These are phyloP conservation scores for Camillea tinctor DNA, from an alignment of 2,329 filamentous ascomycete genomes.

Conservation along the genomic window DNA sequence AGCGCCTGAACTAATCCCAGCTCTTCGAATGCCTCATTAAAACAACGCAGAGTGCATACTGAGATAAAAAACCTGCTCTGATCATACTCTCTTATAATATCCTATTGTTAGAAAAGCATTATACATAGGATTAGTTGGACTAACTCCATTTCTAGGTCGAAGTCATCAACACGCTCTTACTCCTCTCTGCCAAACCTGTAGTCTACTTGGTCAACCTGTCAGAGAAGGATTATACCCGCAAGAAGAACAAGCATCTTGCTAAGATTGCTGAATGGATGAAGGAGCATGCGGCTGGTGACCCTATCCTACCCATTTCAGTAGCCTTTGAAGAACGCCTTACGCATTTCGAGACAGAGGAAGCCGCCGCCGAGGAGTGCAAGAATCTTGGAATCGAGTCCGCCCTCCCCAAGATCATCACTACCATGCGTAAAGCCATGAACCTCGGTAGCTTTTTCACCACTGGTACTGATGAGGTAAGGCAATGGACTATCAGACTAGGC, in stretches of 20 bases:
- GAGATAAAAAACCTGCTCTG: slow-evolving; percentile 82
- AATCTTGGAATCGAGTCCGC: slow-evolving; percentile 81
- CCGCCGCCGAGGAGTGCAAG: slow-evolving; percentile 83
- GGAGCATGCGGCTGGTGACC: slow-evolving; percentile 80
- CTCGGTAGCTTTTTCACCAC: slow-evolving; percentile 97
- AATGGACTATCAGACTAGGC: slow-evolving; percentile 96
- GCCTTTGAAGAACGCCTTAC: slow-evolving; percentile 90
- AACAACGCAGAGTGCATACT: slow-evolving; percentile 74
- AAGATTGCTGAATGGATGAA: slow-evolving; percentile 97
- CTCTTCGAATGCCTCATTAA: slow-evolving; percentile 91
- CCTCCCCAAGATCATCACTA: slow-evolving; percentile 84
- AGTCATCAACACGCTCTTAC: slow-evolving; percentile 93
- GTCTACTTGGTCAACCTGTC: slow-evolving; percentile 97
- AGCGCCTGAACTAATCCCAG: slow-evolving; percentile 97
- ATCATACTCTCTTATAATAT: slow-evolving; percentile 34
- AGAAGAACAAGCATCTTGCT: slow-evolving; percentile 98
- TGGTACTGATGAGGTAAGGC: slow-evolving; percentile 90
- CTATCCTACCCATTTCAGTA: slow-evolving; percentile 90
- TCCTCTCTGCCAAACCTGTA: slow-evolving; percentile 93
- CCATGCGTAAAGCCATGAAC: slow-evolving; percentile 90
- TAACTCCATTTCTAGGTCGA: slow-evolving; percentile 68
- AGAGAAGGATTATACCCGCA: slow-evolving; percentile 93
- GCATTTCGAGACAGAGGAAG: slow-evolving; percentile 73
- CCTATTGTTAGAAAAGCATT: neutral
- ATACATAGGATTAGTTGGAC: slow-evolving; percentile 13